These are phyloP conservation scores for Candida sakaeoensis DNA, from an alignment of 805 yeast species.

Conservation along the genomic window DNA sequence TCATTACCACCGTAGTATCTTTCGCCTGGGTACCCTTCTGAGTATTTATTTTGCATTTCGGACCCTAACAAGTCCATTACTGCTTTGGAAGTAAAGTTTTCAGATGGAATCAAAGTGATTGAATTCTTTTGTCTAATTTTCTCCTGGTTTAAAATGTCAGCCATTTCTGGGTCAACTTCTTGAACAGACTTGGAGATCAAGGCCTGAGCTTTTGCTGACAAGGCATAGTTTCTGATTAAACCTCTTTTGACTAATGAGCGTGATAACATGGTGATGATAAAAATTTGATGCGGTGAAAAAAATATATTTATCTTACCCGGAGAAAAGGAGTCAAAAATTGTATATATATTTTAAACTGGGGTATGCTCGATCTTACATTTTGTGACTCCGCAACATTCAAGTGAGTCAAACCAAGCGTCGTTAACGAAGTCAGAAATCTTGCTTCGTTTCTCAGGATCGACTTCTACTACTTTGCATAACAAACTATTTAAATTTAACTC, in stretches of 20 bases:
- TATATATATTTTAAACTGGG: not conserved
- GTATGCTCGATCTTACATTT: constrained; percentile 7
- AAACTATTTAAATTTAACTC: not conserved
- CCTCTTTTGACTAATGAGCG: constrained; percentile 18
- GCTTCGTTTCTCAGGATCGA: constrained; percentile 6
- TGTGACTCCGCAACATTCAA: constrained; percentile 5
- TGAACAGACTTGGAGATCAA: constrained; percentile 60
- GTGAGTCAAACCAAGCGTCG: constrained; percentile 8
- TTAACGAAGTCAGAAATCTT: not conserved
- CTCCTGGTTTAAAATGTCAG: constrained; percentile 70
- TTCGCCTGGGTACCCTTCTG: constrained; percentile 99
- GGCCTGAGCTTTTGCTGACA: constrained; percentile 51
- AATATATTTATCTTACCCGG: not conserved
- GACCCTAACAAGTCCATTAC: constrained; percentile 96
- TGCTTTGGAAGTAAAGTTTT: constrained; percentile 93
- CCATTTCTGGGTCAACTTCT: constrained; percentile 78
- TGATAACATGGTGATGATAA: constrained; percentile 17
- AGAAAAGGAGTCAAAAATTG: not conserved
- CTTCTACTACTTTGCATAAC: constrained; percentile 1
- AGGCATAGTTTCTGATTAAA: constrained; percentile 47
- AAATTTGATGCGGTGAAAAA: constrained; percentile 5
- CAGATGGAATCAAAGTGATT: constrained; percentile 91
- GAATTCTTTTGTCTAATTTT: constrained; percentile 90
- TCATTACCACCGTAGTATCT: constrained; percentile 99
- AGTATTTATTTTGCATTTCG: constrained; percentile 97